These are phyloP conservation scores for Chalciporus chontae DNA, from an alignment of 768 basidiomycete species.

Conservation along the genomic window DNA sequence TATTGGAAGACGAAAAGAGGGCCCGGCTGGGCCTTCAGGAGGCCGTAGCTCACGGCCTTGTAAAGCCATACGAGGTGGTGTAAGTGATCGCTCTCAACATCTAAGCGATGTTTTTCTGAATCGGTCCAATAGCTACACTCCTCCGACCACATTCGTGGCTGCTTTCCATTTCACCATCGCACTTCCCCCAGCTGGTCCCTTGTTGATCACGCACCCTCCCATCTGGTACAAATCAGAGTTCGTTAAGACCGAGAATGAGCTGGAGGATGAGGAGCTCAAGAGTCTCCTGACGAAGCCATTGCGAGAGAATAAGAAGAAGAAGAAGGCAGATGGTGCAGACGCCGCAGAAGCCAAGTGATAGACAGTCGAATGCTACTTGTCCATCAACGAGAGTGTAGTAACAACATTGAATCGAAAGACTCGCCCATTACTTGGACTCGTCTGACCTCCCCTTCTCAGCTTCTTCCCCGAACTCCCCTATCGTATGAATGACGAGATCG, in stretches of 20 bases:
- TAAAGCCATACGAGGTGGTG: slow-evolving; percentile 95
- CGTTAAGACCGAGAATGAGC: slow-evolving; percentile 83
- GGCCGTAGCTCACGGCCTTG: slow-evolving; percentile 89
- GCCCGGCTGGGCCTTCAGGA: slow-evolving; percentile 94
- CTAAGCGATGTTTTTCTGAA: neutral
- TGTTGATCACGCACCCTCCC: slow-evolving; percentile 83
- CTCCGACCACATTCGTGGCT: slow-evolving; percentile 80
- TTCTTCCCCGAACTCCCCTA: slow-evolving; percentile 75
- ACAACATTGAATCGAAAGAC: slow-evolving; percentile 10
- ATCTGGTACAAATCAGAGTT: slow-evolving; percentile 92
- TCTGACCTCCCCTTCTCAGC: slow-evolving; percentile 34
- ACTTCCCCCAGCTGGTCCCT: slow-evolving; percentile 83
- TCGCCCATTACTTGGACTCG: slow-evolving; percentile 5
- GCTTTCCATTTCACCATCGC: slow-evolving; percentile 98
- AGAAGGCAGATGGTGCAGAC: slow-evolving; percentile 59
- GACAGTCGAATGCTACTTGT: slow-evolving; percentile 16
- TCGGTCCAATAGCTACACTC: slow-evolving; percentile 60
- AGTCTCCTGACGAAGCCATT: slow-evolving; percentile 71
- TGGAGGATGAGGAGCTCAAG: slow-evolving; percentile 87
- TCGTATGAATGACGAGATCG: slow-evolving; percentile 78
- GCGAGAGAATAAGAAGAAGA: slow-evolving; percentile 91
- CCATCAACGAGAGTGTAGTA: slow-evolving; percentile 15
- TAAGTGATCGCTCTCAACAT: slow-evolving; percentile 38
- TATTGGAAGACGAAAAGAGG: slow-evolving; percentile 93
- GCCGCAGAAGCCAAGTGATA: slow-evolving; percentile 28